Evolutionary conservation across 805 yeast genomes (phyloP).

Genomic region (Lachancea kluyveri): DNA sequence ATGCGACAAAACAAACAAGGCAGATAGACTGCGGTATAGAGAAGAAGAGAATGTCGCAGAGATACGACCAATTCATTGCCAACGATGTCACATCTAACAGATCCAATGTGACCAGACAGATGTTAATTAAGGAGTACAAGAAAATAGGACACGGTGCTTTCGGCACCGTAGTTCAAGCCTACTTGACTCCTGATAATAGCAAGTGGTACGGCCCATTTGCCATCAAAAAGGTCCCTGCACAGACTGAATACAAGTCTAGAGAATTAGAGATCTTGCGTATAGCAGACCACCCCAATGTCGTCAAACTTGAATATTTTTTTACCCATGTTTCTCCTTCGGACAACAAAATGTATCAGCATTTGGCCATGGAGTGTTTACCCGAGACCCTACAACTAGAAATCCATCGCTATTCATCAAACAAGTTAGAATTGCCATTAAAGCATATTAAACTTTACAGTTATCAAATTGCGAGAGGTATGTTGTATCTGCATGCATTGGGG

Average conservation of each 20-base stretch:
- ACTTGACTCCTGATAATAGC: slow-evolving; percentile 36
- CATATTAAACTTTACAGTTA: slow-evolving; percentile 73
- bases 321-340: slow-evolving; percentile 60
- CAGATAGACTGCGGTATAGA: too few species aligned
- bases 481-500: slow-evolving; percentile 72
- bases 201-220: slow-evolving; percentile 77
- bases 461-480: slow-evolving; percentile 79
- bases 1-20: too few species aligned
- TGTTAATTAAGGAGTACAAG: slow-evolving; percentile 66
- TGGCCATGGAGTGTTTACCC: slow-evolving; percentile 86
- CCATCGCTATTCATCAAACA: slow-evolving; percentile 56
- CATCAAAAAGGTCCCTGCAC: slow-evolving; percentile 79
- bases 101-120: slow-evolving; percentile 46
- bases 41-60: slow-evolving; percentile 8
- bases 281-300: slow-evolving; percentile 76
- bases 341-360: slow-evolving; percentile 64
- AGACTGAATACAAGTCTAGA: slow-evolving; percentile 77
- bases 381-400: slow-evolving; percentile 72
- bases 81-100: slow-evolving; percentile 59
- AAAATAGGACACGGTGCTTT: slow-evolving; percentile 84
- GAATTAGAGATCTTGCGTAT: slow-evolving; percentile 71
- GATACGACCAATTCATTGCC: slow-evolving; percentile 41
- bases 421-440: slow-evolving; percentile 58
- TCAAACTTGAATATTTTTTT: slow-evolving; percentile 61
- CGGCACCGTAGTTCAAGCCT: slow-evolving; percentile 78